Evolutionary conservation across 257 asterid species (phyloP).

Genomic region (Fraxinus americana): DNA sequence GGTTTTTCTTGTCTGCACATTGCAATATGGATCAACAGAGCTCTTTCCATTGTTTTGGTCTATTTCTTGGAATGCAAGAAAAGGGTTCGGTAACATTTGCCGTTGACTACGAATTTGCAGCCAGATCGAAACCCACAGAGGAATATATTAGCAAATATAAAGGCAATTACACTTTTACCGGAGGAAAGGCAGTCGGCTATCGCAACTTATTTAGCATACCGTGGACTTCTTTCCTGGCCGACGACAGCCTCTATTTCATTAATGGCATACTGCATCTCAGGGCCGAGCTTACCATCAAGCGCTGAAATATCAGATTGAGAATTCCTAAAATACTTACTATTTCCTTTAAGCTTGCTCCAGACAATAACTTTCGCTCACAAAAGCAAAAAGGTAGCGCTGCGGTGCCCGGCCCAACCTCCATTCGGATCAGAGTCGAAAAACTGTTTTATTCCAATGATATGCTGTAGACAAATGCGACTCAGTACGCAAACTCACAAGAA

Average conservation of each 20-base stretch:
- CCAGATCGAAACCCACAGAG: constrained; percentile 33
- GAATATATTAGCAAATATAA: constrained; percentile 35
- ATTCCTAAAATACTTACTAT: not conserved
- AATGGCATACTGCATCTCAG: constrained; percentile 34
- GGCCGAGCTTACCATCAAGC: constrained; percentile 37
- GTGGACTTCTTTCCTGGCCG: constrained; percentile 36
- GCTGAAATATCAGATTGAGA: constrained; percentile 4
- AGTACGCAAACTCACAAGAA: not conserved
- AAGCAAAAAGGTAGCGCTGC: not conserved
- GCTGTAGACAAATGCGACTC: not conserved
- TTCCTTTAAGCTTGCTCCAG: not conserved
- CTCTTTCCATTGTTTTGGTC: constrained; percentile 34
- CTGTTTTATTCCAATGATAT: not conserved
- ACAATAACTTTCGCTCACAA: not conserved
- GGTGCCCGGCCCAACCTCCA: constrained; percentile 8
- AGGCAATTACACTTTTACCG: constrained; percentile 36
- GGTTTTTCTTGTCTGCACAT: constrained; percentile 35
- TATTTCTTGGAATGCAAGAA: constrained; percentile 37
- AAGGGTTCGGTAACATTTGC: constrained; percentile 32
- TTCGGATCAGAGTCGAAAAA: not conserved
- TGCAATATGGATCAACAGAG: constrained; percentile 38
- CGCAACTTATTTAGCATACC: constrained; percentile 33
- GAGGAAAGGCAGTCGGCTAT: constrained; percentile 39
- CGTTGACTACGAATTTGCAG: constrained; percentile 37
- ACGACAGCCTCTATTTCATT: constrained; percentile 37